Base-by-base conservation (phyloP, 371 early-diverging fungal genomes). In the Quaeritorhiza haematococci region DNA sequence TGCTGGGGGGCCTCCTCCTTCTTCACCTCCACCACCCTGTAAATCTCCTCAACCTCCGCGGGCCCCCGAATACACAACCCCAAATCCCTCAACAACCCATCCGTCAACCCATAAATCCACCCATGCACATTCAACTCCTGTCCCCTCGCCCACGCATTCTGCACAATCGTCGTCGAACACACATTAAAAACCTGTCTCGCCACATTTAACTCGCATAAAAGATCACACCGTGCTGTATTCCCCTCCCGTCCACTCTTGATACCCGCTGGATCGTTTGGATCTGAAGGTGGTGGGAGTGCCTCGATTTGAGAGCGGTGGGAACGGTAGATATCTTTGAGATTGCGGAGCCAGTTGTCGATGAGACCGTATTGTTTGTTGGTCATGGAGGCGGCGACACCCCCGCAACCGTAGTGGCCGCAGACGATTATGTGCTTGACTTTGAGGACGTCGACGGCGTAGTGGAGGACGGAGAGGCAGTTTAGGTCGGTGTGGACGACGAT, bases 391-490 rank as follows among this genome's bases (percentile, higher is more conserved):
- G 19, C 19, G 38, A 19, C 38, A 48, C 54, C 42, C 17, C 56
- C 58, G 32, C 58, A 58, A 5, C 55, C 58, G 32, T 56, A 57
- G 38, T 58, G 58, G 15, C 58, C 98, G 58, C 92, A 92, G 8
- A 97, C 91, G 53, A 96, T 80, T 52, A 97, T 79, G 58, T 96
- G 90, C 66, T 93, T 80, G 42, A 97, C 94, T 68, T 88, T 87
- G 44, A 97, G 82, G 29, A 85, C 80, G 28, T 92, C 88, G 42
- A 97, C 91, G 29, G 96, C 91, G 64, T 90, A 97, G 68, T 95
- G 90, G 28, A 97, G 70, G 49, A 92, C 94, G 2, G 90, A 86
- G n/a, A 90, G 78, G 44, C 76, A 77, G 67, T 83, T 92, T 51
- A 90, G 52, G 64, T 97, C 98, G 35, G 68, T 51, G 49, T 55